Base-by-base conservation (phyloP, 345 rosid species). In the Alliaria petiolata region DNA sequence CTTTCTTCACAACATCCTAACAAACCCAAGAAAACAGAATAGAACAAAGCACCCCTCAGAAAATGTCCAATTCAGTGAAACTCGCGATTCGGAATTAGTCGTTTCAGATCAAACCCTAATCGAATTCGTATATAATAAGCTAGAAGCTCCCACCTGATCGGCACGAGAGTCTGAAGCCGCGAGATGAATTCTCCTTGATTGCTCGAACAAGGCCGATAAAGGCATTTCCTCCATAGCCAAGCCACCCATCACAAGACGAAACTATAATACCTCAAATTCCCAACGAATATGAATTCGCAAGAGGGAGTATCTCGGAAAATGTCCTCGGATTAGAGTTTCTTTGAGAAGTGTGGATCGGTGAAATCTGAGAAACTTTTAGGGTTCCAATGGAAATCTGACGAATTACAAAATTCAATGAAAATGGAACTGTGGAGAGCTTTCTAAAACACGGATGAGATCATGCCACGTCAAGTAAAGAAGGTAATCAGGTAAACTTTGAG, bases 1-100 rank as follows among this genome's bases (percentile, higher is more conserved):
- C 97, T 66, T 85, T 92, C 85, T 69, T 84, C 80, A 87, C 80
- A 59, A 75, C 34, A 53, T 88, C 92, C 98, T 95, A 63, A 31
- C 6, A 22, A 42, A 15, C 7, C 35, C 20, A 49, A 36, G 31
- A 51, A 60, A 34, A 4, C 0, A 36, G 35, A 34, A 4, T 0
- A 36, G 35, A 64, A 35, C 19, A 7, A 67, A 25, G 9, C 47
- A 34, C 3, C 8, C 15, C 46, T 1, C 43, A 9, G 2, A 59
- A 56, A 52, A 22, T 33, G 66, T 50, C 52, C 54, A 62, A 35
- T 49, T 12, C 51, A 62, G 63, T 5, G 31, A 54, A 42, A 49
- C 35, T 31, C 45, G 14, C 39, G 17, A 8, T 71, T 28, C 43
- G 11, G 14, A 4, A 16, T 15, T 0, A 46, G 1, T 8, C 9